Base-by-base conservation (phyloP, 208 protist genomes). In the Hexamita inflata region DNA sequence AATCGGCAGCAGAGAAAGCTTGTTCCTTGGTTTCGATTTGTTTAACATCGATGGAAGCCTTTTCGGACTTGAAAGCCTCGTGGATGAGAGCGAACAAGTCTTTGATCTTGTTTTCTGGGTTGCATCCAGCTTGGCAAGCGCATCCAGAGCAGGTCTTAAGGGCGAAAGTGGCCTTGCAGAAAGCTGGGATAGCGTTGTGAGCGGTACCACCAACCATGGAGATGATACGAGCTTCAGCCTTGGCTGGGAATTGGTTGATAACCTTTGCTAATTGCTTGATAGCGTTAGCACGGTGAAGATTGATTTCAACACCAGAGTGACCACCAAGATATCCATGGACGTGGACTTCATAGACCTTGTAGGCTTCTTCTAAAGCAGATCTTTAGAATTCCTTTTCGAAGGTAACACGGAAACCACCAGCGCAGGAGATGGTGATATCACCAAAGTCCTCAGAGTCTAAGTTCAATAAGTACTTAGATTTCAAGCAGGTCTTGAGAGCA, bases 401-500 rank as follows among this genome's bases (percentile, higher is more conserved):
- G 4, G 9, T 59, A 58, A 49, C 64, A 32, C 49, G 57, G 1
- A 60, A 60, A 35, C 79, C 76, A 57, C 79, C 79, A 61, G 75
- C 75, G 58, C 75, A 82, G 7, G 39, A 40, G 26, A 82, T 26
- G 45, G 58, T 75, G 35, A 82, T 60, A 7, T 32, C 74, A 35
- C 40, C 41, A 19, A 59, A 42, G 0, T 82, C 79, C 40, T 82
- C 79, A 28, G 53, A 45, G 53, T 82, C 79, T 15, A 82, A 26
- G 40, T 82, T 82, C n/a, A 82, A 29, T 9, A 80, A 39, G 41
- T 78, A 81, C 62, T 74, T 75, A 13, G 73, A 65, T 29, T 65
- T 70, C 29, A 82, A 53, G 61, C 39, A 57, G 19, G 29, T 7
- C n/a, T 41, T 41, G 28, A 81, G 38, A 4, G 19, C 61, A 7